Evolutionary conservation across 2,329 filamentous ascomycete species (phyloP).

Genomic region (Trichoderma arundinaceum): DNA sequence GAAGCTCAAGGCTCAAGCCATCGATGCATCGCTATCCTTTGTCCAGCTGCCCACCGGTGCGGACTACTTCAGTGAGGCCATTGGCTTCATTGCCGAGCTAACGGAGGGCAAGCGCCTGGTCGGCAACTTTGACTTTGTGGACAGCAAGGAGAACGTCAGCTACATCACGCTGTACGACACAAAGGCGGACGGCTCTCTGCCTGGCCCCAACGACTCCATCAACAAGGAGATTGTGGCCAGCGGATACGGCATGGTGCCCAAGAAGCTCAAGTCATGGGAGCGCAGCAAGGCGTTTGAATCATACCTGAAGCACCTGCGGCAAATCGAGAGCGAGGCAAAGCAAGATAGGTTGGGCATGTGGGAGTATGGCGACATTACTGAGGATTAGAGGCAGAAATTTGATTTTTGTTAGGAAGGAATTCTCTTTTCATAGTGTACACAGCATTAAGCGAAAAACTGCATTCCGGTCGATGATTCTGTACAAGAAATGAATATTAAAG

Average conservation of each 20-base stretch:
- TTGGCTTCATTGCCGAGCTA: conserved; percentile 74
- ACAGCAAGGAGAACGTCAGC: conserved; percentile 76
- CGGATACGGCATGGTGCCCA: conserved; percentile 88
- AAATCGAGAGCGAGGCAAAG: conserved; percentile 80
- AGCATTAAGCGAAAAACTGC: conserved; percentile 13
- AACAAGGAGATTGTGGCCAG: conserved; percentile 86
- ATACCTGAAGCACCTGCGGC: conserved; percentile 72
- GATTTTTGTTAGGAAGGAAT: not conserved
- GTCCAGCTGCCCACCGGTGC: conserved; percentile 82
- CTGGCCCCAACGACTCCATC: conserved; percentile 74
- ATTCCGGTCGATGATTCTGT: not conserved
- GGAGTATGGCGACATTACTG: conserved; percentile 97
- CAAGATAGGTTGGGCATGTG: conserved; percentile 83
- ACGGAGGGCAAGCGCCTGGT: conserved; percentile 80
- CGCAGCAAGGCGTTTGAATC: conserved; percentile 70
- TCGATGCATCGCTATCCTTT: conserved; percentile 85
- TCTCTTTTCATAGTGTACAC: conserved; percentile 6
- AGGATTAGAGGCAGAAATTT: conserved; percentile 65
- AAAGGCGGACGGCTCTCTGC: conserved; percentile 60
- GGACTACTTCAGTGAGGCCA: conserved; percentile 84
- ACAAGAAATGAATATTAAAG: not conserved
- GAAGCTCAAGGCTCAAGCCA: conserved; percentile 85
- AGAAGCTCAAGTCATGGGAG: conserved; percentile 93
- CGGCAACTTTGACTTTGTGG: conserved; percentile 86
- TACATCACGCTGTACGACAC: conserved; percentile 90